These are phyloP conservation scores for Trapa bicornis DNA, from an alignment of 345 rosid species.

Conservation along the genomic window DNA sequence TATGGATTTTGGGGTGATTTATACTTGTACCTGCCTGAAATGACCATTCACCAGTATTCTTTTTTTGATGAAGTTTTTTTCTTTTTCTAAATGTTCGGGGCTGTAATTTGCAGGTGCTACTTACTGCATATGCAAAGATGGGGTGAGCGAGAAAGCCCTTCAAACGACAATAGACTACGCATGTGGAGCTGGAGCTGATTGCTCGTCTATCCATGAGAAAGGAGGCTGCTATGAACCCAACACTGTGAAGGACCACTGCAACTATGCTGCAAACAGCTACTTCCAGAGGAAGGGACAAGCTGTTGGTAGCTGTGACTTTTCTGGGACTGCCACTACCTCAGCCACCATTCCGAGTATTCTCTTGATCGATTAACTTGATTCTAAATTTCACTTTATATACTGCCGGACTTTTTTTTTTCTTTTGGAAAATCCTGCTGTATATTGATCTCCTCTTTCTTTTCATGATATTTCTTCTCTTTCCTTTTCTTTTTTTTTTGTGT, in stretches of 20 bases:
- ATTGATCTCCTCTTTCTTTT: too few relatives aligned
- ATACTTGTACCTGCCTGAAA: not conserved
- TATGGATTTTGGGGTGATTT: not conserved
- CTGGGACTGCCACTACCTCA: slow-evolving; percentile 42
- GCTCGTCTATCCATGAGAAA: slow-evolving; percentile 34
- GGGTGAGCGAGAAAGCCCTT: not conserved
- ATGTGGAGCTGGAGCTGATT: slow-evolving; percentile 49
- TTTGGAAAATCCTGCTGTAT: too few relatives aligned
- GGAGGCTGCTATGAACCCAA: slow-evolving; percentile 75
- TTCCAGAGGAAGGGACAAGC: slow-evolving; percentile 56
- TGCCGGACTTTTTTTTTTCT: too few relatives aligned
- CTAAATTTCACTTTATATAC: too few relatives aligned
- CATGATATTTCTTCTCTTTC: too few relatives aligned
- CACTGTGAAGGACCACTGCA: slow-evolving; percentile 79
- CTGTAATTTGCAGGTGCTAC: slow-evolving; percentile 2
- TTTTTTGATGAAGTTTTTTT: too few relatives aligned
- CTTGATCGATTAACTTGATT: too few relatives aligned
- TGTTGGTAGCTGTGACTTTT: slow-evolving; percentile 58
- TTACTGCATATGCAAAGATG: slow-evolving; percentile 1
- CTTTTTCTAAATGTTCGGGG: not conserved
- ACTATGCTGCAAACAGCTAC: slow-evolving; percentile 75
- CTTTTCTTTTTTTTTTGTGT: not conserved
- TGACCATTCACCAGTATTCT: too few relatives aligned
- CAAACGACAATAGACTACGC: slow-evolving; percentile 3
- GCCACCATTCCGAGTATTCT: slow-evolving; percentile 28